Evolutionary conservation across 2,329 filamentous ascomycete genomes (phyloP), one percentile per base, ranked within the genome.

Genomic region (Diaporthe nobilis): DNA sequence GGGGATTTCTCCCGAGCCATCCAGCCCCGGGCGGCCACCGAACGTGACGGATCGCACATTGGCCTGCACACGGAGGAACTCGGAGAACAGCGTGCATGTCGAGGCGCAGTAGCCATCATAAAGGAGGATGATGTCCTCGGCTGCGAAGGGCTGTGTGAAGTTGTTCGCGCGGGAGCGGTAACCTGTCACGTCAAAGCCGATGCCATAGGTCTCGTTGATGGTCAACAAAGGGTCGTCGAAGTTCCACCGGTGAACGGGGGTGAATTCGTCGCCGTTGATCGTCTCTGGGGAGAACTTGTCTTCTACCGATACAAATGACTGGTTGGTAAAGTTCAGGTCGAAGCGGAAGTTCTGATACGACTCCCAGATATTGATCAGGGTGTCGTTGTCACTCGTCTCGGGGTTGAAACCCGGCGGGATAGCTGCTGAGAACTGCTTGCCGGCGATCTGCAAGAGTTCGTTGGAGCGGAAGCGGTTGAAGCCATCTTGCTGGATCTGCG

Each of bases 21-120:
- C 63, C 17, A 74, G 63, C 4, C 42, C 2, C 58, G 86, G 85
- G 4, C 83, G 83, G 9, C 89, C 89, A 37, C 89, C 89, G 72
- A 90, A 83, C 5, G 86, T 87, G 71, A 90, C 85, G 12, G 86
- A 88, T 81, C 87, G 87, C 17, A 91, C 87, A 47, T 87, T 86
- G 28, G 84, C 88, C 75, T 89, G 85, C 28, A 85, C 81, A 31
- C 86, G 86, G 79, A 91, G 83, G 79, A 91, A 85, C 77, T 91
- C 88, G 17, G 85, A 85, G 78, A 91, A 90, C 7, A 90, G 83
- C 7, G 88, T 87, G 81, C 90, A 92, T 3, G 89, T 89, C 1
- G 89, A 91, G 47, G 87, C 87, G 80, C 90, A 92, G 78, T 88
- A 87, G 28, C 89, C 90, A 77, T 92, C 90, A 39, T 87, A 86